Evolutionary conservation across 306 rosid genomes (phyloP), one percentile per base, ranked within the genome.

Genomic region (Prunus mira): DNA sequence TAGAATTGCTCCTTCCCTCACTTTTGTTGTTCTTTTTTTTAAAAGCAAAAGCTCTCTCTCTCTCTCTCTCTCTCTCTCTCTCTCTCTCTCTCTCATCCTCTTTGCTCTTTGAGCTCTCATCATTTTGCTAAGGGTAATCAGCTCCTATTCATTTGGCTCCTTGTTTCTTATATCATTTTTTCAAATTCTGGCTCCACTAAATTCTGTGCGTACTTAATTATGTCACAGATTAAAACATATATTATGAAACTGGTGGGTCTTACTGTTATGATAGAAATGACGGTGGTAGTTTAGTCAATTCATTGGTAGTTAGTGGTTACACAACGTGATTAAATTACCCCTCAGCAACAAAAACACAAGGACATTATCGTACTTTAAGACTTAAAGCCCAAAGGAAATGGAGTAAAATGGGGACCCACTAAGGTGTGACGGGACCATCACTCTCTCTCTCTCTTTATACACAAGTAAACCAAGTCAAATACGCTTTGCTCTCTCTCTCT

Each of bases 1-100:
- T 64, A 72, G 84, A 64, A 76, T 72, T 81, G 71, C 69, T 75
- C 78, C 81, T 84, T 82, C 77, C 67, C 57, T 82, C 54, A 71
- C 81, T 77, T 81, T 80, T 19, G 60, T 58, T 56, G 6, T 78
- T 58, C 43, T 80, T 76, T 60, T 22, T 18, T 64, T 67, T 58
- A 76, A 83, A 78, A 73, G 56, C 43, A 28, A 3, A 54, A 11
- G n/a, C n/a, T n/a, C n/a, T n/a, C 41, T 55, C 71, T 67, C 28
- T 74, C 30, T 25, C 27, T 25, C 51, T 75, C 74, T 58, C 75
- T 67, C 57, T 30, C 57, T 66, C 41, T 54, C 25, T 3, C 41
- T 66, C 71, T 66, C 41, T 47, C 20, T 50, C n/a, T 54, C 51
- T 9, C 28, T 46, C 24, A 22, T 55, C 25, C 32, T 49, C 54